phyloP scores from a whole-genome alignment of 257 asterid genomes.

The Euphrasia confusa region DNA sequence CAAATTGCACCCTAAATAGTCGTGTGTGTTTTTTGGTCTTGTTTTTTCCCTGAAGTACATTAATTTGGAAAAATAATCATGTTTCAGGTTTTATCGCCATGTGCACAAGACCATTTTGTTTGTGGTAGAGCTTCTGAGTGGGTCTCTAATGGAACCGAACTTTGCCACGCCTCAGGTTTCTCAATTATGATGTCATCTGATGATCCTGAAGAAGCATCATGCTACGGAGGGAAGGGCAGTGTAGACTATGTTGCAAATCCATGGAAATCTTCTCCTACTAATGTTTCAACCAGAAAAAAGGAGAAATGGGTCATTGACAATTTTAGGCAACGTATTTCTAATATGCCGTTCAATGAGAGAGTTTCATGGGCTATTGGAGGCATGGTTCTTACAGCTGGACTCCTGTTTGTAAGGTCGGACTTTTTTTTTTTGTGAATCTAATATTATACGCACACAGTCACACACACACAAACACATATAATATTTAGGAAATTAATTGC shows the following conservation, averaged over 20 bases:
- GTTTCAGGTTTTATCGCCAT: conserved; percentile 88
- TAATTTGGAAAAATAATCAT: conserved; percentile 17
- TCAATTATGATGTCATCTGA: conserved; percentile 51
- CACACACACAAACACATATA: not conserved
- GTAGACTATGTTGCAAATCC: conserved; percentile 59
- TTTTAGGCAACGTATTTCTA: conserved; percentile 59
- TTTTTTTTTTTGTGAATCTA: not conserved
- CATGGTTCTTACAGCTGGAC: conserved; percentile 97
- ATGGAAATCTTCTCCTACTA: conserved; percentile 55
- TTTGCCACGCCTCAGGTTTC: conserved; percentile 88
- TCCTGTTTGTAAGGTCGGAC: conserved; percentile 69
- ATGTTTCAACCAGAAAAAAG: conserved; percentile 33
- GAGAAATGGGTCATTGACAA: conserved; percentile 34
- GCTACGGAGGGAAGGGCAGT: conserved; percentile 89
- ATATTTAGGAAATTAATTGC: not conserved
- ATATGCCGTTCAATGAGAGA: conserved; percentile 55
- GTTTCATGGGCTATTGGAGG: conserved; percentile 99
- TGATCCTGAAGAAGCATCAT: conserved; percentile 50
- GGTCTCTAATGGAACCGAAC: conserved; percentile 97
- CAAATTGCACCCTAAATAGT: not conserved
- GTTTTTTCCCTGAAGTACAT: conserved; percentile 8
- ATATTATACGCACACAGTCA: not conserved
- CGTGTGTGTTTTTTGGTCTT: conserved; percentile 10
- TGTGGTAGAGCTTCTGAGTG: conserved; percentile 96
- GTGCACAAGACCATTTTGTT: conserved; percentile 77